Evolutionary conservation across 2,329 filamentous ascomycete species (phyloP).

Genomic region (Fusarium sororula): DNA sequence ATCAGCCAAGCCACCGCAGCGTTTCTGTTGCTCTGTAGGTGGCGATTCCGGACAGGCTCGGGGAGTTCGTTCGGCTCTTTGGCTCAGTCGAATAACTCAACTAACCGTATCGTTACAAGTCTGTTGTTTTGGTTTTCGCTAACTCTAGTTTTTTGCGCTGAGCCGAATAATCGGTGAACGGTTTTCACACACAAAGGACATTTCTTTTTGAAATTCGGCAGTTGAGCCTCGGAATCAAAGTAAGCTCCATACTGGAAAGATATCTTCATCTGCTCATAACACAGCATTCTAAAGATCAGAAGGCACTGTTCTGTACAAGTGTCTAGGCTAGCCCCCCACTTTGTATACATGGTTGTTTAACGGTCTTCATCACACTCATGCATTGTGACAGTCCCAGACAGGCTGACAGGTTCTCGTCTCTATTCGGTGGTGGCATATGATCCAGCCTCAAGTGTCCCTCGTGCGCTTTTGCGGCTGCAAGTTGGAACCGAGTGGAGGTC

Average conservation of each 20-base stretch:
- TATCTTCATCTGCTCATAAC: neutral
- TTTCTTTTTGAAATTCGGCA: neutral
- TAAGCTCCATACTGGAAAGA: neutral
- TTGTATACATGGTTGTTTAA: conserved; percentile 1
- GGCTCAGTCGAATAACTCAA: neutral
- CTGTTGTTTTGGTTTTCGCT: neutral
- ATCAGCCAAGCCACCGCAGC: neutral
- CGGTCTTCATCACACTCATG: conserved; percentile 1
- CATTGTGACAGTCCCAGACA: neutral
- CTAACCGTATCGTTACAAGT: conserved; percentile 23
- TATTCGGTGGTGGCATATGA: conserved; percentile 6
- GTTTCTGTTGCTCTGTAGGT: neutral
- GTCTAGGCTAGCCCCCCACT: conserved; percentile 13
- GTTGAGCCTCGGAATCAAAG: neutral
- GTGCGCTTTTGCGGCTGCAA: conserved; percentile 7
- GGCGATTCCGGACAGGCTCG: conserved; percentile 21
- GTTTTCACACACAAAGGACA: conserved; percentile 14
- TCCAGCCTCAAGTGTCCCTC: conserved; percentile 19
- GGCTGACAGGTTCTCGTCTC: conserved; percentile 6
- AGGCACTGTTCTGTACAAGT: neutral
- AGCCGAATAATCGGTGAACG: conserved; percentile 17
- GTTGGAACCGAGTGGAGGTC: conserved; percentile 7
- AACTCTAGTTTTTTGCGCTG: conserved; percentile 1
- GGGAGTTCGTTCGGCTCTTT: conserved; percentile 26
- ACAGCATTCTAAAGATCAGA: neutral